Percentiles rank a stretch among this genome's conserved stretches.
Evolutionary conservation across 2,329 filamentous ascomycete species (phyloP).

Genomic region (Orbilia quercus): DNA sequence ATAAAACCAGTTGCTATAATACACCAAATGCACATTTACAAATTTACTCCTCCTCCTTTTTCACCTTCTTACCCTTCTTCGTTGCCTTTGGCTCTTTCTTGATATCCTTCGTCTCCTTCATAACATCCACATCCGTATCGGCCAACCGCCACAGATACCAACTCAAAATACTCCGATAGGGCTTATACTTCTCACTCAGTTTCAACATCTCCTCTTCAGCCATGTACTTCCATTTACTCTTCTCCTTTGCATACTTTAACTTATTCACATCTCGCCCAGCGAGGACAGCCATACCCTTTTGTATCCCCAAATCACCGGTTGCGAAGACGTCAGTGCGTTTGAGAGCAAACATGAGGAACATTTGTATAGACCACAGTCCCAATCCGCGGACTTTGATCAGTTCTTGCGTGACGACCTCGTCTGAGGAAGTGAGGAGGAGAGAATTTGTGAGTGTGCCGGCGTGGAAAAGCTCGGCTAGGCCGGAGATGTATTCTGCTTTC

Average conservation of each 20-base stretch:
- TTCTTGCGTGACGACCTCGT: slow-evolving; percentile 85
- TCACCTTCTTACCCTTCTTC: slow-evolving; percentile 1
- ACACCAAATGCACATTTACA: no score
- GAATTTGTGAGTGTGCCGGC: slow-evolving; percentile 78
- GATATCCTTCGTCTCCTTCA: slow-evolving; percentile 60
- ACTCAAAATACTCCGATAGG: slow-evolving; percentile 70
- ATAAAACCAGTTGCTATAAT: no score
- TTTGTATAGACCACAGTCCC: slow-evolving; percentile 92
- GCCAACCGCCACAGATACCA: slow-evolving; percentile 85
- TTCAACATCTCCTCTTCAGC: slow-evolving; percentile 90
- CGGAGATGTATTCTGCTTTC: slow-evolving; percentile 94
- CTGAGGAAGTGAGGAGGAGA: slow-evolving; percentile 80
- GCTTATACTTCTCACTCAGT: slow-evolving; percentile 80
- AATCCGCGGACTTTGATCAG: slow-evolving; percentile 87
- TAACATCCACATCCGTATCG: slow-evolving; percentile 75
- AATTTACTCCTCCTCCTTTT: background rate
- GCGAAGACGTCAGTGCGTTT: slow-evolving; percentile 95
- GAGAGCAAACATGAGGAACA: slow-evolving; percentile 97
- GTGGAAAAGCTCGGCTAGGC: slow-evolving; percentile 83
- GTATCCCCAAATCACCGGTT: slow-evolving; percentile 90
- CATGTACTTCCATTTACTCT: slow-evolving; percentile 98
- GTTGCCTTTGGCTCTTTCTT: slow-evolving; percentile 3
- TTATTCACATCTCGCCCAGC: slow-evolving; percentile 84
- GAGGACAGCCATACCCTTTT: slow-evolving; percentile 92
- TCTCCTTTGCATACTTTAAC: slow-evolving; percentile 73